Evolutionary conservation across 176 grass and related monocot species (phyloP).

Genomic region (Eragrostis nindensis): DNA sequence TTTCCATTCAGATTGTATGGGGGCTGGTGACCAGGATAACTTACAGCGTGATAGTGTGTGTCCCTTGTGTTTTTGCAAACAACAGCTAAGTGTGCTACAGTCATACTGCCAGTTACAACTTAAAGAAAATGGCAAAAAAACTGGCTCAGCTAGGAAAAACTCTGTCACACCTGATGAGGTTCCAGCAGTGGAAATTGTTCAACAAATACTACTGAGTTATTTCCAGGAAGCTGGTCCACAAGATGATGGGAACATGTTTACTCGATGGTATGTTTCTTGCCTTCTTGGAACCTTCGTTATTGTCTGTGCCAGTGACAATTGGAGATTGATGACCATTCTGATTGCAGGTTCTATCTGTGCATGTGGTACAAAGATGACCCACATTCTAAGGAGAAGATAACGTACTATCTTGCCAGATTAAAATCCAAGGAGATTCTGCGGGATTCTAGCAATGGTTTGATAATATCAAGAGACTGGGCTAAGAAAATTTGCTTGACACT

Average conservation of each 20-base stretch:
- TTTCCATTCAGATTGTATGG: constrained; percentile 97
- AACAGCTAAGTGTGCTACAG: constrained; percentile 77
- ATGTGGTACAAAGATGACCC: constrained; percentile 96
- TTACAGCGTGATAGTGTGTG: constrained; percentile 69
- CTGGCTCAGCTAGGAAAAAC: constrained; percentile 52
- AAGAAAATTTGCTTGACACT: constrained; percentile 94
- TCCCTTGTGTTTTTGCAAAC: constrained; percentile 82
- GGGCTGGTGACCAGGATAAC: constrained; percentile 70
- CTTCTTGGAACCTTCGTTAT: constrained; percentile 33
- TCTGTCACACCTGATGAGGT: constrained; percentile 53
- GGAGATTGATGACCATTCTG: constrained; percentile 30
- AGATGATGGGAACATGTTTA: constrained; percentile 88
- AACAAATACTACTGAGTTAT: constrained; percentile 93
- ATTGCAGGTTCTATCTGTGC: constrained; percentile 92
- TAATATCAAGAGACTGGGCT: constrained; percentile 82
- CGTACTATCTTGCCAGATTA: constrained; percentile 88
- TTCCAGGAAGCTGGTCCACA: constrained; percentile 78
- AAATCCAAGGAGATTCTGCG: constrained; percentile 94
- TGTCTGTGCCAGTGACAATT: not conserved
- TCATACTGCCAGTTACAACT: constrained; percentile 73
- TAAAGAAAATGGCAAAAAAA: constrained; percentile 73
- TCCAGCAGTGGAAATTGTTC: constrained; percentile 64
- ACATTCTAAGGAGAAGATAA: constrained; percentile 77
- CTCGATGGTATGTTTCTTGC: constrained; percentile 76
- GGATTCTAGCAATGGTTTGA: constrained; percentile 70